Conservation (phyloP, 805 yeast species). For the Cyberlindnera saturnus region DNA sequence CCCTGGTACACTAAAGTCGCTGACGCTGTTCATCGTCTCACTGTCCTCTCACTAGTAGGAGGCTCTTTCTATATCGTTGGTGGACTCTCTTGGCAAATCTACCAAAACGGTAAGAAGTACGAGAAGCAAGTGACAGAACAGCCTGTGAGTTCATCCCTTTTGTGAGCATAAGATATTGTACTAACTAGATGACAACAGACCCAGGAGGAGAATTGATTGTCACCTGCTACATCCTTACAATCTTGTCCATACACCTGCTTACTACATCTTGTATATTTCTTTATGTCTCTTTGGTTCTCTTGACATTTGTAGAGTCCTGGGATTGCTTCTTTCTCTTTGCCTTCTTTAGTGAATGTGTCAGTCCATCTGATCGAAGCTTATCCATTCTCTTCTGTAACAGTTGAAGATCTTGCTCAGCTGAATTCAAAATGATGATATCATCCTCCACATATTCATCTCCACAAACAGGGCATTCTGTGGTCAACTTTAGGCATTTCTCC, state of each 20-base stretch:
- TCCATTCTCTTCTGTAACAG: conserved; percentile 20
- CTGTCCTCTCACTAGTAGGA: conserved; percentile 63
- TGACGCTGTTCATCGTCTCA: conserved; percentile 66
- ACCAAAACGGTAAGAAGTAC: conserved; percentile 45
- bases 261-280: neutral
- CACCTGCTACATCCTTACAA: neutral
- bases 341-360: conserved; percentile 32
- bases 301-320: neutral
- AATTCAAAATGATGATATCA: conserved; percentile 36
- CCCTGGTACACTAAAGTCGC: conserved; percentile 76
- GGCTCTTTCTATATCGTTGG: conserved; percentile 44
- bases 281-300: neutral
- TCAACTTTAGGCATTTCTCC: conserved; percentile 24
- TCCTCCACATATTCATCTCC: conserved; percentile 11
- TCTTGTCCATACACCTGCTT: conserved; percentile 1
- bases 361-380: conserved; percentile 18
- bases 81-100: conserved; percentile 46
- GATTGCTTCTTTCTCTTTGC: conserved; percentile 12
- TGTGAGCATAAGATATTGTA: neutral
- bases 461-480: conserved; percentile 38
- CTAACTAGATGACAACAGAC: neutral
- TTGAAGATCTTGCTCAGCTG: conserved; percentile 18
- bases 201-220: conserved; percentile 2
- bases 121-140: conserved; percentile 30
- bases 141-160: conserved; percentile 1